A percentile compares a stretch with the other conserved stretches of the same genome.
phyloP scores from a whole-genome alignment of 345 rosid genomes.

The Bretschneidera sinensis region DNA sequence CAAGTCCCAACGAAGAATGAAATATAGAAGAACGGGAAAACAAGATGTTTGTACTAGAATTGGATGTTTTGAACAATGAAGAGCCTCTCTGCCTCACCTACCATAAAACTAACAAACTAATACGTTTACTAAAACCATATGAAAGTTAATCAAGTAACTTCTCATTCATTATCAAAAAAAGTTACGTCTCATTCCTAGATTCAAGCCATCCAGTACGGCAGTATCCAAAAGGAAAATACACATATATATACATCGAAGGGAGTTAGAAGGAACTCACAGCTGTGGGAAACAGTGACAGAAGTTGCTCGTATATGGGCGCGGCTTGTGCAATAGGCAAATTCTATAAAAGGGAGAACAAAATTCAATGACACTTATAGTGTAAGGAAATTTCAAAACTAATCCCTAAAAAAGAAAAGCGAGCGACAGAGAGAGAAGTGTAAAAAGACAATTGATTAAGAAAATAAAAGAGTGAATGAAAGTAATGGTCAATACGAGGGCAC shows the following conservation, averaged over 20 bases:
- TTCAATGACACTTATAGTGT: constrained; percentile 10
- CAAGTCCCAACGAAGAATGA: no score
- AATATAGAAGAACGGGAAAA: no score
- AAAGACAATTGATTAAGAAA: constrained; percentile 4
- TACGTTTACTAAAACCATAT: no score
- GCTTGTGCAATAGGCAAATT: constrained; percentile 75
- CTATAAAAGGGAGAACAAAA: constrained; percentile 29
- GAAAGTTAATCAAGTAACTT: no score
- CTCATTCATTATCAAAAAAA: no score
- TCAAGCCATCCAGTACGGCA: no score
- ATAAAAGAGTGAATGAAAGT: background rate
- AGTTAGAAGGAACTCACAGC: constrained; percentile 54
- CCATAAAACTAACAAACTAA: no score
- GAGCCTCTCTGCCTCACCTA: no score
- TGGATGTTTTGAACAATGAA: no score
- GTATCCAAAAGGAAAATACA: background rate
- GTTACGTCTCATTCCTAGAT: no score
- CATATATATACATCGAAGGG: background rate
- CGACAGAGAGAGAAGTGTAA: background rate
- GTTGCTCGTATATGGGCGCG: constrained; percentile 79
- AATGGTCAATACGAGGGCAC: constrained; percentile 50
- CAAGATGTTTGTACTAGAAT: no score
- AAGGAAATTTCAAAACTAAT: background rate
- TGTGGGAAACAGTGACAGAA: constrained; percentile 68
- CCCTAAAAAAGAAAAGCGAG: background rate